Conservation (phyloP, 2,329 filamentous ascomycete genomes). For the Arthrobotrys entomopaga region DNA sequence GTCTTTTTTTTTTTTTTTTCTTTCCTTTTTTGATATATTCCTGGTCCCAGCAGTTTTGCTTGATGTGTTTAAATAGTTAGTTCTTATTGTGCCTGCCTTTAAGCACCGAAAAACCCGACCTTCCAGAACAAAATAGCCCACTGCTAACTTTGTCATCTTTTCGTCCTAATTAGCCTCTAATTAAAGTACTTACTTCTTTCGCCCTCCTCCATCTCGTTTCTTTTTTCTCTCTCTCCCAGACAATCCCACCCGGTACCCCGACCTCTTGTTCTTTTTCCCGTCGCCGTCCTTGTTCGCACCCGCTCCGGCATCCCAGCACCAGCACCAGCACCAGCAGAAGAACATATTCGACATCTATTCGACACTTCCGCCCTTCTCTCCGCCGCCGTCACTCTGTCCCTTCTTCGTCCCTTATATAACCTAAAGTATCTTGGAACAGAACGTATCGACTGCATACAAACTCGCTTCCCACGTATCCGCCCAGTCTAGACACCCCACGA, state of each 20-base stretch:
- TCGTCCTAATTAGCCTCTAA: no score
- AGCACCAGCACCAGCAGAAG: no score
- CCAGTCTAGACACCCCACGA: neutral
- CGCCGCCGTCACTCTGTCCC: neutral
- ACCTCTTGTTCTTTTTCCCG: constrained; percentile 31
- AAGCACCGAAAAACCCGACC: constrained; percentile 26
- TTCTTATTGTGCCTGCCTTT: neutral
- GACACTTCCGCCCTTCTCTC: neutral
- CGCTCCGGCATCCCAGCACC: constrained; percentile 3
- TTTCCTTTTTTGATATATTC: no score
- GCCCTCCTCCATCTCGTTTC: constrained; percentile 28
- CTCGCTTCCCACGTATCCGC: neutral
- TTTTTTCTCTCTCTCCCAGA: constrained; percentile 17
- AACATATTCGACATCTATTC: constrained; percentile 36
- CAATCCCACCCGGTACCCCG: constrained; percentile 7
- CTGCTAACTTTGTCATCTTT: no score
- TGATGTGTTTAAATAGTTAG: neutral
- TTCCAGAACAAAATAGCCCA: constrained; percentile 29
- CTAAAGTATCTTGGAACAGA: neutral
- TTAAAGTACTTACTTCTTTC: neutral
- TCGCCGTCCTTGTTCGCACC: constrained; percentile 25
- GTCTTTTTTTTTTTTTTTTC: no score
- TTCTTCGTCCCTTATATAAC: neutral
- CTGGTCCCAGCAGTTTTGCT: no score
- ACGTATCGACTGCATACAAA: neutral